Evolutionary conservation across 2,329 filamentous ascomycete species (phyloP), one percentile per base, ranked within the genome.

Genomic region (Trichoderma citrinoviride): DNA sequence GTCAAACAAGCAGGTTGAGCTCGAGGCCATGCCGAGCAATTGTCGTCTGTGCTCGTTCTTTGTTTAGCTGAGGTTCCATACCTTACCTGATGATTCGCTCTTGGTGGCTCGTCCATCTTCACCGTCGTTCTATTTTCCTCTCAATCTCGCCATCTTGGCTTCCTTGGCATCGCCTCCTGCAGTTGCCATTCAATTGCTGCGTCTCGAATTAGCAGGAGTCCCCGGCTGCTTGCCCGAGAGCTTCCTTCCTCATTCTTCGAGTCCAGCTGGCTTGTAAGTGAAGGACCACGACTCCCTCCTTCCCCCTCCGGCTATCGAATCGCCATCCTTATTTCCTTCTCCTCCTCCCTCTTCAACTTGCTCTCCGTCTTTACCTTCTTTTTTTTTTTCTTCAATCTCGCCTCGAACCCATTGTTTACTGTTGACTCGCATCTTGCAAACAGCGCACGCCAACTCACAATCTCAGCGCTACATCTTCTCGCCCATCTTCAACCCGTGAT

Each of bases 1-100:
- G 7, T 61, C 23, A 23, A 61, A 61, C 17, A 53, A 47, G 47
- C 58, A 61, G 46, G 37, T 61, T 37, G 14, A 53, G 25, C 47
- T 33, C 33, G 29, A 54, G 33, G 37, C 10, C 10, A 37, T 37
- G 33, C 33, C 33, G 3, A 14, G 33, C 33, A 53, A 53, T 19
- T 29, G 25, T 17, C 49, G 12, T 53, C 49, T 44, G 58, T 37
- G 19, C 25, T 29, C 41, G 12, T 61, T 25, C 58, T 17, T 62
- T 37, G 33, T 37, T 37, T 37, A 37, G 10, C 33, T 10, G 33
- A 37, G 33, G 33, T 37, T 10, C 10, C 10, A 37, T 3, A 12
- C 33, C 33, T 14, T 10, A 37, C n/a, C n/a, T n/a, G n/a, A n/a
- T n/a, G 10, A 14, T 12, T 37, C 33, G 12, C 33, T 12, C 33